Evolutionary conservation across 1,284 basidiomycete species (phyloP).

Genomic region (Vanrija sp.): DNA sequence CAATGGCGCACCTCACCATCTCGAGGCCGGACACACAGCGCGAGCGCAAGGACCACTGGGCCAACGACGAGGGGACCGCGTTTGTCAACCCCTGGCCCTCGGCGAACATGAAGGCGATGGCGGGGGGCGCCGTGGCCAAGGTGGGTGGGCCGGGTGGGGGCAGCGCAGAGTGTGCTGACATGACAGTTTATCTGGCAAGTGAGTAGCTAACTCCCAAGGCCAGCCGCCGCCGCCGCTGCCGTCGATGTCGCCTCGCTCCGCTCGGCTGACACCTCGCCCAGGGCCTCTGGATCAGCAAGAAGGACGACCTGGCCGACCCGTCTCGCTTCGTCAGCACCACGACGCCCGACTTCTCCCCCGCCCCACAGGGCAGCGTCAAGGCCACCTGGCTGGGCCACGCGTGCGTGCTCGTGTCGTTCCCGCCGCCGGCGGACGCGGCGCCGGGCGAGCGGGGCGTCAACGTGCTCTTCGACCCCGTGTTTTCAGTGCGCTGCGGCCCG

Average conservation of each 20-base stretch:
- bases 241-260: neutral
- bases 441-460: conserved; percentile 50
- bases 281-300: conserved; percentile 9
- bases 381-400: conserved; percentile 71
- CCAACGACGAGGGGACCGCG: conserved; percentile 27
- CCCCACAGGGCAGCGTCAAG: conserved; percentile 50
- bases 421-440: conserved; percentile 11
- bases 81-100: conserved; percentile 54
- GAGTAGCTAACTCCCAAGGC: too few species aligned
- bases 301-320: conserved; percentile 27
- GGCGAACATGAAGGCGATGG: conserved; percentile 29
- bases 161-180: neutral
- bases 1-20: neutral
- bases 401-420: conserved; percentile 65
- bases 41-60: conserved; percentile 32
- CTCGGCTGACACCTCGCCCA: neutral
- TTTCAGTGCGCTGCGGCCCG: conserved; percentile 62
- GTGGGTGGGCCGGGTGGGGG: conserved; percentile 1
- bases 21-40: conserved; percentile 1
- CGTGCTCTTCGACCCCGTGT: conserved; percentile 69
- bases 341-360: conserved; percentile 5
- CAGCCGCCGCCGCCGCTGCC: too few species aligned
- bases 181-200: conserved; percentile 15
- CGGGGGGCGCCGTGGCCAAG: conserved; percentile 14
- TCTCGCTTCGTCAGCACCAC: conserved; percentile 6